Evolutionary conservation across 352 stramenopile species (phyloP).

Genomic region (Aphanomyces cochlioides): DNA sequence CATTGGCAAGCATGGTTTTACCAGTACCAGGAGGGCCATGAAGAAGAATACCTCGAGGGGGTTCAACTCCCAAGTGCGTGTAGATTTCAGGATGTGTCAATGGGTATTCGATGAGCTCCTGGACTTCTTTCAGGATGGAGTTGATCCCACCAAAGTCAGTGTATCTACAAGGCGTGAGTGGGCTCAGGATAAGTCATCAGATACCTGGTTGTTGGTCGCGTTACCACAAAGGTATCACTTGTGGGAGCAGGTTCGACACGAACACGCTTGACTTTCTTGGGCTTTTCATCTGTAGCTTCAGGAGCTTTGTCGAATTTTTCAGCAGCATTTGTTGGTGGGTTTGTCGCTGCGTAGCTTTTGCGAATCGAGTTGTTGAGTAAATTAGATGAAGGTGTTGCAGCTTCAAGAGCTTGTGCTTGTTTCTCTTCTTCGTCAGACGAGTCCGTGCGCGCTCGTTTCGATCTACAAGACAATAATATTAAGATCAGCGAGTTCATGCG

Average conservation of each 20-base stretch:
- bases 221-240: conserved; percentile 57
- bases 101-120: conserved; percentile 94
- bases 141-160: conserved; percentile 88
- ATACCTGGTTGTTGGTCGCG: conserved; percentile 54
- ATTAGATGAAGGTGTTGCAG: conserved; percentile 42
- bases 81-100: conserved; percentile 93
- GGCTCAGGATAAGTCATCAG: too few relatives aligned
- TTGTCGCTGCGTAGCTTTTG: conserved; percentile 54
- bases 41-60: conserved; percentile 87
- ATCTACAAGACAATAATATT: neutral
- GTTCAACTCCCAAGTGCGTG: conserved; percentile 88
- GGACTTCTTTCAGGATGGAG: conserved; percentile 80
- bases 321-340: conserved; percentile 16
- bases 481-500: conserved; percentile 27
- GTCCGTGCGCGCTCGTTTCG: conserved; percentile 58
- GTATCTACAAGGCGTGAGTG: conserved; percentile 40
- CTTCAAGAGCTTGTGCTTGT: conserved; percentile 47
- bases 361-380: conserved; percentile 77
- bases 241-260: conserved; percentile 30
- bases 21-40: conserved; percentile 91
- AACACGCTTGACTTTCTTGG: conserved; percentile 70
- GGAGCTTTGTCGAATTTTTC: neutral
- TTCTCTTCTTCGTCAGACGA: conserved; percentile 66
- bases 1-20: conserved; percentile 92
- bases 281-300: conserved; percentile 36